These are phyloP conservation scores for Mycena vulgaris DNA, from an alignment of 768 basidiomycete species.

Conservation along the genomic window DNA sequence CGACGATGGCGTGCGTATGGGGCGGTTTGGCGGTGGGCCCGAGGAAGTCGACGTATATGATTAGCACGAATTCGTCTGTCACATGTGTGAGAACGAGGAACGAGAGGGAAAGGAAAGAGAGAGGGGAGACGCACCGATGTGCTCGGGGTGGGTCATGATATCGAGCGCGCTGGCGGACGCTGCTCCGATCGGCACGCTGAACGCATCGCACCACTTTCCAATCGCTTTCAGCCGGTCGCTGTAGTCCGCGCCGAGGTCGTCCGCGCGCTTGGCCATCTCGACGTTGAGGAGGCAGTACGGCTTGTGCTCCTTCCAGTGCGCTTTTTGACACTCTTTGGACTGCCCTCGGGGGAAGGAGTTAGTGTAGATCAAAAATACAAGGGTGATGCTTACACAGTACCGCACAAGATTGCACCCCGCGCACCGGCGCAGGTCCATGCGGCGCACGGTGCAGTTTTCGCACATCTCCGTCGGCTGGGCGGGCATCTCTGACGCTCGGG, in stretches of 20 bases:
- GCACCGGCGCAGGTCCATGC: too few species aligned
- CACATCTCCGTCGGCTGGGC: constrained; percentile 27
- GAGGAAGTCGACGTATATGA: constrained; percentile 5
- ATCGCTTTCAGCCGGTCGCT: neutral
- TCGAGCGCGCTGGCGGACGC: constrained; percentile 5
- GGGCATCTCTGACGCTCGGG: constrained; percentile 20
- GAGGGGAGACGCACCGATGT: neutral
- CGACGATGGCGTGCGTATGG: neutral
- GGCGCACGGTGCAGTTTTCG: constrained; percentile 17
- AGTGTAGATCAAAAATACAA: too few species aligned
- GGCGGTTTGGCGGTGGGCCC: neutral
- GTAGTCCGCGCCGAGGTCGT: neutral
- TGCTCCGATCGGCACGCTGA: neutral
- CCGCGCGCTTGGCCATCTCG: neutral
- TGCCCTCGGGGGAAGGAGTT: too few species aligned
- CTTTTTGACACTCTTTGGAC: constrained; percentile 34
- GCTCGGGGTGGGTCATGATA: constrained; percentile 3
- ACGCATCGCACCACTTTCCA: constrained; percentile 2
- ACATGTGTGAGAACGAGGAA: too few species aligned
- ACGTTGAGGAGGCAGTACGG: constrained; percentile 2
- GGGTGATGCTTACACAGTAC: too few species aligned
- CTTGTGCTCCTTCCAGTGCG: constrained; percentile 30
- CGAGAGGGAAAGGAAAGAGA: neutral
- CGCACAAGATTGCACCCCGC: too few species aligned
- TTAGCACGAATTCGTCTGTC: neutral